phyloP scores from a whole-genome alignment of 495 filamentous ascomycete species.

The Penicillium robsamsonii region DNA sequence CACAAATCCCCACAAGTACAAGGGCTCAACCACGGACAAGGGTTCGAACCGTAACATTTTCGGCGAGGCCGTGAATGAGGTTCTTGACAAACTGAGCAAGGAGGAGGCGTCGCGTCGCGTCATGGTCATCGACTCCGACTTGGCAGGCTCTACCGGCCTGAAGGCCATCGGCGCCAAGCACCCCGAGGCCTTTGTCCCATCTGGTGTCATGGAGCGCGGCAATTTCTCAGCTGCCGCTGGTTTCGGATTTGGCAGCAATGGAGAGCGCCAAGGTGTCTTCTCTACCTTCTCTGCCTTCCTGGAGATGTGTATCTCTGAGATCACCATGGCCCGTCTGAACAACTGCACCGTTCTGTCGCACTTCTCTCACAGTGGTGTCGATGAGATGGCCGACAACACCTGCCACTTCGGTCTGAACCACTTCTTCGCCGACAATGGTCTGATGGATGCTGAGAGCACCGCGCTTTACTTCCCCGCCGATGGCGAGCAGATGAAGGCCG shows the following conservation, averaged over 20 bases:
- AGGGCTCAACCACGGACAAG: conserved; percentile 36
- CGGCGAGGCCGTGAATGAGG: conserved; percentile 38
- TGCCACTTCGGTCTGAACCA: conserved; percentile 45
- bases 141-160: conserved; percentile 41
- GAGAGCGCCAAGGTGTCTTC: conserved; percentile 41
- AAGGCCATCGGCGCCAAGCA: conserved; percentile 36
- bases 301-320: conserved; percentile 43
- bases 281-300: conserved; percentile 44
- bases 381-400: conserved; percentile 46
- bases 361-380: conserved; percentile 43
- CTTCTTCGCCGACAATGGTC: conserved; percentile 44
- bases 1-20: conserved; percentile 37
- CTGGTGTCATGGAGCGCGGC: conserved; percentile 42
- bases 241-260: conserved; percentile 41
- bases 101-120: conserved; percentile 39
- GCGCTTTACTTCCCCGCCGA: conserved; percentile 42
- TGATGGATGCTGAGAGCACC: conserved; percentile 35
- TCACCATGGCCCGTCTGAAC: conserved; percentile 44
- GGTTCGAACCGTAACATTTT: conserved; percentile 38
- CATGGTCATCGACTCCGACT: conserved; percentile 46
- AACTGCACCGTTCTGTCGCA: conserved; percentile 40
- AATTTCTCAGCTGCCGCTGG: conserved; percentile 44
- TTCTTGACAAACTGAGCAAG: conserved; percentile 38
- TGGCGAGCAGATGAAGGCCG: conserved; percentile 46
- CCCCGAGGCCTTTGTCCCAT: conserved; percentile 37